Evolutionary conservation across 2,329 filamentous ascomycete species (phyloP), one percentile per base, ranked within the genome.

Genomic region (Diaporthe velutina): DNA sequence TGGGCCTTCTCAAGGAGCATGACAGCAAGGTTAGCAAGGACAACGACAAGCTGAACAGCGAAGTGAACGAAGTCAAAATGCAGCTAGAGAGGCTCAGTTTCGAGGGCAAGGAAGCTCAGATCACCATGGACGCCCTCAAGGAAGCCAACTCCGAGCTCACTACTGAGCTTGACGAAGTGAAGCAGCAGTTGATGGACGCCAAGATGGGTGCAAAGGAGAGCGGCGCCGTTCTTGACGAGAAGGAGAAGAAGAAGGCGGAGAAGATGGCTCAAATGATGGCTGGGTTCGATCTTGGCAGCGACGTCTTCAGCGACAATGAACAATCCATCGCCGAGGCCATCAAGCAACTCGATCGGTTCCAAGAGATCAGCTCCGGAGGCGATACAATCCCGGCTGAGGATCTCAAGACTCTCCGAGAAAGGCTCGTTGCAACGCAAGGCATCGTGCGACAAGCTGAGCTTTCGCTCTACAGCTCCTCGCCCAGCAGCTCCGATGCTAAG

Each of bases 211-310:
- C 96, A 74, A 98, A 97, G 86, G 97, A 98, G 85, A 96, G 94
- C 1, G 95, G 91, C 58, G 95, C 95, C 12, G 93, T 95, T 22
- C 87, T 97, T 28, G 96, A 98, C 79, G 97, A 98, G 85, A 99
- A 99, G 89, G 97, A 98, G 85, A 96, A 95, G 88, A 96, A 95
- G 87, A 99, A 99, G 89, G 95, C 96, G 0, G 97, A 99, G 86
- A 97, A 97, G 85, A 99, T 99, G 97, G 97, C 97, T 57, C 94
- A 98, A 89, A 99, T 99, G 97, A 98, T 99, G 96, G 97, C 97
- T 75, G 95, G 96, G 4, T 98, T 99, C 80, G 96, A 99, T 81
- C 90, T 99, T 45, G 96, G 95, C 58, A 93, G 94, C 66, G 96
- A 98, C 74, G 93, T 97, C 42, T 98, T 98, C 83, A 98, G 95